Evolutionary conservation across 129 eudicot genomes (phyloP), one percentile per base, ranked within the genome.

Genomic region (Gnaphalium uliginosum): DNA sequence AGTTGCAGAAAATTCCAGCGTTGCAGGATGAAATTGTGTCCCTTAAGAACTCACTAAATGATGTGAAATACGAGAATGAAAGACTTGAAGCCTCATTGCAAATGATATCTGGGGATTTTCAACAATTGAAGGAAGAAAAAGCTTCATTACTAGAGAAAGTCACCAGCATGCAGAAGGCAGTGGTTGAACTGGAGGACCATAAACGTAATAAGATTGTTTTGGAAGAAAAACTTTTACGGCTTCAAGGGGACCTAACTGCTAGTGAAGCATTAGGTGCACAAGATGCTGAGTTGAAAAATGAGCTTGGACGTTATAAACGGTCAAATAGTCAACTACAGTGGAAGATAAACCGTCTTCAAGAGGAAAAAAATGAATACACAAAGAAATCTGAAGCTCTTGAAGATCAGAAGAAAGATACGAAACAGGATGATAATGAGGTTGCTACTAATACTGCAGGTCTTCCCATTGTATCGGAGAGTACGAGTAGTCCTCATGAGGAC

Each of bases 211-310:
- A 73, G 29, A 68, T 79, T 76, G 84, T 84, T 60, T 74, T 90
- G 63, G 90, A 90, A 68, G 96, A 90, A 83, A 87, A 87, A 53
- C 10, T 90, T 60, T 41, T 90, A 74, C 81, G 85, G 21, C 78
- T 90, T 72, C 84, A 90, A 77, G 92, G 87, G 79, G 90, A 89
- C 68, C 46, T 87, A 41, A 80, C 81, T 25, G 92, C 96, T 62
- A 86, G 87, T 81, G 92, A 86, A 77, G 96, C 88, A 60, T 80
- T 87, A 64, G 76, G 85, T 57, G 85, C 86, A 53, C 85, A 84
- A 53, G 89, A 82, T 56, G 83, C 86, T 54, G 88, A 89, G 81
- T 81, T 87, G 65, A 89, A 85, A 83, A 82, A 85, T 68, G 92
- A 89, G 66, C 77, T 87, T 51, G 84, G 87, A 70, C 84, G 78